Evolutionary conservation across 192 early-diverging fungal genomes (phyloP).

Genomic region (Glomus cerebriforme): DNA sequence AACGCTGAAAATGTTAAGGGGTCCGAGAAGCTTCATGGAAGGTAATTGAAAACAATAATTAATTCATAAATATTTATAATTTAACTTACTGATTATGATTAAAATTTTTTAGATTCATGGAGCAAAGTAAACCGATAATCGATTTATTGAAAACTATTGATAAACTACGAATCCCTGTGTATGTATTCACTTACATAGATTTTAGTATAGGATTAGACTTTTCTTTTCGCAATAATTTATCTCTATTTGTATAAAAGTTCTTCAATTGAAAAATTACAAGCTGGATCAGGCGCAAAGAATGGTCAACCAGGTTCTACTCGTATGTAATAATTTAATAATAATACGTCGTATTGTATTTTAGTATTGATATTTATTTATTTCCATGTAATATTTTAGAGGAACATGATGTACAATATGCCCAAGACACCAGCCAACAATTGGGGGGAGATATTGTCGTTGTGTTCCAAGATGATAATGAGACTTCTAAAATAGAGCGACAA

Average conservation of each 20-base stretch:
- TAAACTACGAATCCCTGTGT: conserved; percentile 62
- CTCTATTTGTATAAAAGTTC: conserved; percentile 10
- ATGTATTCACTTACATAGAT: conserved; percentile 33
- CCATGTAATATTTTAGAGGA: conserved; percentile 36
- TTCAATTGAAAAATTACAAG: conserved; percentile 8
- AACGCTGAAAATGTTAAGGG: conserved; percentile 60
- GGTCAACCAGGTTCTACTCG: background rate
- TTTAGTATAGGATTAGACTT: background rate
- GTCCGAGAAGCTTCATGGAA: conserved; percentile 55
- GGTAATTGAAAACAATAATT: conserved; percentile 20
- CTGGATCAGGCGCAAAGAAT: background rate
- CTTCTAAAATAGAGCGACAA: conserved; percentile 64
- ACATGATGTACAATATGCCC: conserved; percentile 64
- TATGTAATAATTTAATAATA: background rate
- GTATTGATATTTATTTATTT: background rate
- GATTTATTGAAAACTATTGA: conserved; percentile 73
- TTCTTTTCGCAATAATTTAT: background rate
- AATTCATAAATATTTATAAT: background rate
- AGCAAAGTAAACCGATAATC: conserved; percentile 73
- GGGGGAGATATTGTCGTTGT: conserved; percentile 69
- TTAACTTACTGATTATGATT: background rate
- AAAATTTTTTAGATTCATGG: conserved; percentile 50
- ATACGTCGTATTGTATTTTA: background rate
- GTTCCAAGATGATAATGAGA: conserved; percentile 72
- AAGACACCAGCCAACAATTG: conserved; percentile 61